phyloP scores from a whole-genome alignment of 192 early-diverging fungal genomes.

The Gigaspora rosea region DNA sequence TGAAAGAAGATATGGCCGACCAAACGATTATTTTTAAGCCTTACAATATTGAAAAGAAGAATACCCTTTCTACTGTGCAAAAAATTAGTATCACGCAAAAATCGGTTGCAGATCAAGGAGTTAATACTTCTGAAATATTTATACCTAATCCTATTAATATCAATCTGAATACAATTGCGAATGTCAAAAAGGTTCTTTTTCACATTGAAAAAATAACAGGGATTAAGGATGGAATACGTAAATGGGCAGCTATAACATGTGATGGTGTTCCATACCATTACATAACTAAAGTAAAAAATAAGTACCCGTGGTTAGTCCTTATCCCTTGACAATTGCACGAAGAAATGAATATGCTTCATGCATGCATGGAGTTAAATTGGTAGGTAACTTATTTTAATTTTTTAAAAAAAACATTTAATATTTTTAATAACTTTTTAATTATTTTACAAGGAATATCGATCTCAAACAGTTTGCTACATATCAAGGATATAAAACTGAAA shows the following conservation, averaged over 20 bases:
- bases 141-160: neutral
- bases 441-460: no score
- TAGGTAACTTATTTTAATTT: no score
- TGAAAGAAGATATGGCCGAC: neutral
- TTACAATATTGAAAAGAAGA: neutral
- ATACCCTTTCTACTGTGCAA: neutral
- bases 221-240: constrained; percentile 18
- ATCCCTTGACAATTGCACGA: constrained; percentile 25
- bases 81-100: constrained; percentile 13
- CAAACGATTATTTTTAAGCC: neutral
- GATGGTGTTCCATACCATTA: constrained; percentile 22
- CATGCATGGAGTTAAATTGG: no score
- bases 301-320: neutral
- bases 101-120: neutral
- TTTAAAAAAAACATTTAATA: no score
- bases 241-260: constrained; percentile 12
- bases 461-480: no score
- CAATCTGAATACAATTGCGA: constrained; percentile 14
- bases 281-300: constrained; percentile 12
- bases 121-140: neutral
- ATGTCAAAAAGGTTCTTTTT: constrained; percentile 21
- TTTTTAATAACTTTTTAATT: no score
- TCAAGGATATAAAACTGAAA: no score
- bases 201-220: constrained; percentile 24
- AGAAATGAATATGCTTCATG: neutral